Evolutionary conservation across 371 early-diverging fungal species (phyloP).

Genomic region (Saksenaea vasiformis): DNA sequence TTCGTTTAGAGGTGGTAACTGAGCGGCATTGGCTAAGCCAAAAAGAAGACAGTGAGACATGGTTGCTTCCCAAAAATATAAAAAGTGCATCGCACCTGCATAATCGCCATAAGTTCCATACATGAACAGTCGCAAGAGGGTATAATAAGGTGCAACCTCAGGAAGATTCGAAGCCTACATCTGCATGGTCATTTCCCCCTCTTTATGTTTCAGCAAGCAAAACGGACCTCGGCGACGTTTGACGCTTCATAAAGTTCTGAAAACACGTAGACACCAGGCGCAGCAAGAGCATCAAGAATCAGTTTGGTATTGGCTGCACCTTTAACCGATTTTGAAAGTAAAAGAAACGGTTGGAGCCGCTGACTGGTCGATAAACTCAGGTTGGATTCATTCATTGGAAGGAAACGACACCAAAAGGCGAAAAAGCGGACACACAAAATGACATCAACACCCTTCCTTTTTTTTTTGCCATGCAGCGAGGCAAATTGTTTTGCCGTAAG

Average conservation of each 20-base stretch:
- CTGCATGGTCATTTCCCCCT: neutral
- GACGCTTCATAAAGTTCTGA: slow-evolving; percentile 76
- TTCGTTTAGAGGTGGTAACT: slow-evolving; percentile 64
- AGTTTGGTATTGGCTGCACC: slow-evolving; percentile 75
- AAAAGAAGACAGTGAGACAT: neutral
- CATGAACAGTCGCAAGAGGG: slow-evolving; percentile 70
- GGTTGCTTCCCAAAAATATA: neutral
- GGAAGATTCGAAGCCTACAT: slow-evolving; percentile 61
- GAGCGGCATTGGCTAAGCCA: slow-evolving; percentile 42
- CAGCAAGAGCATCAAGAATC: slow-evolving; percentile 71
- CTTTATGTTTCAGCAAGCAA: neutral
- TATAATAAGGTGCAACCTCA: slow-evolving; percentile 60
- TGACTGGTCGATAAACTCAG: slow-evolving; percentile 24
- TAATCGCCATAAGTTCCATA: slow-evolving; percentile 83
- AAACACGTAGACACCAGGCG: slow-evolving; percentile 82
- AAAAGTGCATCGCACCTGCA: slow-evolving; percentile 50
- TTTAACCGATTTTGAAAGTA: slow-evolving; percentile 77
- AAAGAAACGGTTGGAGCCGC: slow-evolving; percentile 70
- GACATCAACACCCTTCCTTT: too few relatives aligned
- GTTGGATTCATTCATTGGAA: slow-evolving; percentile 6
- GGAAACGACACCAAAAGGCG: too few relatives aligned
- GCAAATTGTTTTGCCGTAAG: too few relatives aligned
- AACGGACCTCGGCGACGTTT: slow-evolving; percentile 67
- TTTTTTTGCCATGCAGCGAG: too few relatives aligned
- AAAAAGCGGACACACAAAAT: too few relatives aligned